phyloP scores from a whole-genome alignment of 2,329 filamentous ascomycete genomes.

The Trichophyton mentagrophytes region DNA sequence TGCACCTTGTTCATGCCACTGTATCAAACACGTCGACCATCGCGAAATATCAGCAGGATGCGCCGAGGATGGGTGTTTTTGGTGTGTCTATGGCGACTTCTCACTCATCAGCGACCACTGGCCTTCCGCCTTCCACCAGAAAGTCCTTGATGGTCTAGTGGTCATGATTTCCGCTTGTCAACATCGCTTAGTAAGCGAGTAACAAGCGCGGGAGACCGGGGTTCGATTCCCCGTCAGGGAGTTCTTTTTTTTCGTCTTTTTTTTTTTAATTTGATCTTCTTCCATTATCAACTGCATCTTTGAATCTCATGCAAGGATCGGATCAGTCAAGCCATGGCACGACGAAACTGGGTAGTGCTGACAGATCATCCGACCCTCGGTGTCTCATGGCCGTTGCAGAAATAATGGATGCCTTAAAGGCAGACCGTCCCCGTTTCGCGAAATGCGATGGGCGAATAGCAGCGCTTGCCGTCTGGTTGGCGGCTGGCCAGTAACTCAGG shows the following conservation, averaged over 20 bases:
- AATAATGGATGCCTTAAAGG: no score
- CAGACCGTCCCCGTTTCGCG: no score
- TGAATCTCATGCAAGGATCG: background rate
- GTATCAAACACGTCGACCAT: background rate
- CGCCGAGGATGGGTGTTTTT: no score
- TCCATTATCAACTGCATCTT: background rate
- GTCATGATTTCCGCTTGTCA: constrained; percentile 14
- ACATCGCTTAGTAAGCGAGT: background rate
- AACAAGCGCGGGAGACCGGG: constrained; percentile 13
- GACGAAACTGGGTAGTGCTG: no score
- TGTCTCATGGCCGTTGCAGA: no score
- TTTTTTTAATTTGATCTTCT: background rate
- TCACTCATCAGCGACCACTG: background rate
- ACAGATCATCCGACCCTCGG: no score
- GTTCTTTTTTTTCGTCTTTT: background rate
- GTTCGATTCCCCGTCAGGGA: constrained; percentile 14
- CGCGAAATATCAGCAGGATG: no score
- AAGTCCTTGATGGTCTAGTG: constrained; percentile 12
- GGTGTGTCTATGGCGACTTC: background rate
- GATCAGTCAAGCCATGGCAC: no score
- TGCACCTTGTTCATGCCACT: background rate
- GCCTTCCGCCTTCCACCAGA: background rate
- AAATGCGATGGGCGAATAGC: no score
- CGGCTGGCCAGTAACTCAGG: no score
- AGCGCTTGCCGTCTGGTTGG: no score